Evolutionary conservation across 306 rosid genomes (phyloP), one percentile per base, ranked within the genome.

Genomic region (Vigna reflexopilosa): DNA sequence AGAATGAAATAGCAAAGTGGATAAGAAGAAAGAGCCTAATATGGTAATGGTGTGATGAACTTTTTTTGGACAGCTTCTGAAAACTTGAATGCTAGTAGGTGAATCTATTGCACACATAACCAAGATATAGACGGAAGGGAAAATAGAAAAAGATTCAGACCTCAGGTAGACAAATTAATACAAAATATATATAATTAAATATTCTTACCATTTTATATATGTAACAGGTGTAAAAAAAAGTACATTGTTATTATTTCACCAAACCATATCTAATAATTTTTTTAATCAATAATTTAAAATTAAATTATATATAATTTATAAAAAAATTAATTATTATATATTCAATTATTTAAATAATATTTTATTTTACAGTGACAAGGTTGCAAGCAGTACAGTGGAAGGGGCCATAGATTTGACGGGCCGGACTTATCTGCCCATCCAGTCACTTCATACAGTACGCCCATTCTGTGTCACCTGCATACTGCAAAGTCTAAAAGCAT

Each of bases 361-460:
- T 67, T 71, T 1, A 24, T 70, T 77, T 84, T 30, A 80, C 72
- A 16, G 84, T 70, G 67, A 79, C 56, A 55, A 50, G 4, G 55
- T 76, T 36, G 68, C 57, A 67, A 15, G 56, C 71, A 64, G 56
- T 16, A 44, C 71, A 64, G 56, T 16, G 17, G 51, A 32, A 20
- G 77, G 56, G 67, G 81, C 54, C 54, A 82, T 90, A 76, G 94
- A 92, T 86, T 88, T 85, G 94, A 89, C 84, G 84, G 83, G 89
- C 77, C 78, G 87, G 87, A 61, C 89, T 71, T 71, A 59, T 82
- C 90, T 86, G 90, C 87, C 78, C 90, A 77, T 80, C 83, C 82
- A 70, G 93, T 92, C 95, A 86, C 86, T 86, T 88, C 93, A 82
- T 36, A 82, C 86, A 77, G 91, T 80, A 77, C 83, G 34, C 77